A percentile compares a stretch with the other conserved stretches of the same genome.
These are phyloP conservation scores for Magnusiomyces suaveolens DNA, from an alignment of 1,139 yeast species.

Conservation along the genomic window DNA sequence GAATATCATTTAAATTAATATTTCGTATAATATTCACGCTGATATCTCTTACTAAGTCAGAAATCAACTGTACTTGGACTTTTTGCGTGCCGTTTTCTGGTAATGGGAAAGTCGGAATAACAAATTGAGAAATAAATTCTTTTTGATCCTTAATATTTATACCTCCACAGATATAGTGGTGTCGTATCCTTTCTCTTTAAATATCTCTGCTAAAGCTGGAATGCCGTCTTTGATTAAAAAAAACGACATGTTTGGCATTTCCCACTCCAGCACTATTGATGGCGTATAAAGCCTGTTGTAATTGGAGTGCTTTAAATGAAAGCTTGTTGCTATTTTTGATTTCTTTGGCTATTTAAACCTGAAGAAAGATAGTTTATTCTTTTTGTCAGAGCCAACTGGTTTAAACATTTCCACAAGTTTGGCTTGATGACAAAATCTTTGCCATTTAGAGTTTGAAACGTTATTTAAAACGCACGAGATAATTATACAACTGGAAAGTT, in stretches of 20 bases:
- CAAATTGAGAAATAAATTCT: slow-evolving; percentile 49
- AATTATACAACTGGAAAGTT: not conserved
- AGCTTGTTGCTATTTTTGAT: slow-evolving; percentile 36
- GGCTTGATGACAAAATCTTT: not conserved
- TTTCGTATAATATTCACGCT: slow-evolving; percentile 77
- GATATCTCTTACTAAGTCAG: slow-evolving; percentile 87
- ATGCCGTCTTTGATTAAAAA: slow-evolving; percentile 74
- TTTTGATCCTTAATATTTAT: slow-evolving; percentile 51
- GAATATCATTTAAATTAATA: slow-evolving; percentile 76
- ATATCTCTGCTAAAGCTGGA: slow-evolving; percentile 44
- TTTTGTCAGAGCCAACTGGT: slow-evolving; percentile 33
- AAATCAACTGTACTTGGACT: slow-evolving; percentile 65
- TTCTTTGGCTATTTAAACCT: not conserved
- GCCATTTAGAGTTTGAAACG: not conserved
- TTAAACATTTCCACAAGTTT: slow-evolving; percentile 57
- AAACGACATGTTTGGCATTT: slow-evolving; percentile 68
- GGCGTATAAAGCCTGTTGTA: slow-evolving; percentile 82
- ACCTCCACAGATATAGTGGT: slow-evolving; percentile 55
- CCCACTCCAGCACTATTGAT: slow-evolving; percentile 75
- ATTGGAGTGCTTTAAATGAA: slow-evolving; percentile 74
- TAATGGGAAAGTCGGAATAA: slow-evolving; percentile 43
- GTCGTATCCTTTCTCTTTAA: slow-evolving; percentile 50
- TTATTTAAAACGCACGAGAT: not conserved
- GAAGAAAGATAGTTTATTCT: not conserved
- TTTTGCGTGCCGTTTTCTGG: slow-evolving; percentile 19